These are phyloP conservation scores for Lippia alba DNA, from an alignment of 305 asterid genomes.

Conservation along the genomic window DNA sequence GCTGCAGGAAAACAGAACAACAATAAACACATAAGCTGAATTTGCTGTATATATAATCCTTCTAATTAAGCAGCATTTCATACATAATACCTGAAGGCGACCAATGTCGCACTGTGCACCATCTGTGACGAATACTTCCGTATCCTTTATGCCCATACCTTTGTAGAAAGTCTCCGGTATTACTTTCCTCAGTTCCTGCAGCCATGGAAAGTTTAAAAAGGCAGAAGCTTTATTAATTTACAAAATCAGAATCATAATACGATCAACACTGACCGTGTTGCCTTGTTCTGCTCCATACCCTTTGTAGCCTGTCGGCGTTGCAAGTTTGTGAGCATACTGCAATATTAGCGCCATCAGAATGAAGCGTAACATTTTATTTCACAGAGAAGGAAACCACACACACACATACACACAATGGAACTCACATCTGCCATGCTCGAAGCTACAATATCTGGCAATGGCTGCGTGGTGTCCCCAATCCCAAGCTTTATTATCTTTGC, in stretches of 20 bases:
- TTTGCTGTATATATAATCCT: background rate
- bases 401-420: background rate
- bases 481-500: slow-evolving; percentile 70
- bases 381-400: background rate
- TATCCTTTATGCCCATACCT: slow-evolving; percentile 43
- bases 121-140: slow-evolving; percentile 65
- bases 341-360: slow-evolving; percentile 5
- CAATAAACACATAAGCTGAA: too few species aligned
- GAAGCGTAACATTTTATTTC: background rate
- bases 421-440: slow-evolving; percentile 62
- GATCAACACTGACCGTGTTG: slow-evolving; percentile 40
- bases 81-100: slow-evolving; percentile 58
- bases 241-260: too few species aligned
- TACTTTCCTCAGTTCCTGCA: slow-evolving; percentile 55
- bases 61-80: background rate
- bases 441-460: slow-evolving; percentile 57
- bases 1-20: slow-evolving; percentile 39
- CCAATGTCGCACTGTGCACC: slow-evolving; percentile 70
- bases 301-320: slow-evolving; percentile 60
- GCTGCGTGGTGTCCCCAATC: slow-evolving; percentile 69
- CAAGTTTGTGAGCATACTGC: slow-evolving; percentile 61
- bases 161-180: slow-evolving; percentile 53
- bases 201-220: too few species aligned
- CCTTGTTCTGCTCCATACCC: slow-evolving; percentile 77
- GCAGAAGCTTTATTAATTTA: too few species aligned